These are phyloP conservation scores for Microglena sp. DNA, from an alignment of 139 green algal genomes.

Conservation along the genomic window DNA sequence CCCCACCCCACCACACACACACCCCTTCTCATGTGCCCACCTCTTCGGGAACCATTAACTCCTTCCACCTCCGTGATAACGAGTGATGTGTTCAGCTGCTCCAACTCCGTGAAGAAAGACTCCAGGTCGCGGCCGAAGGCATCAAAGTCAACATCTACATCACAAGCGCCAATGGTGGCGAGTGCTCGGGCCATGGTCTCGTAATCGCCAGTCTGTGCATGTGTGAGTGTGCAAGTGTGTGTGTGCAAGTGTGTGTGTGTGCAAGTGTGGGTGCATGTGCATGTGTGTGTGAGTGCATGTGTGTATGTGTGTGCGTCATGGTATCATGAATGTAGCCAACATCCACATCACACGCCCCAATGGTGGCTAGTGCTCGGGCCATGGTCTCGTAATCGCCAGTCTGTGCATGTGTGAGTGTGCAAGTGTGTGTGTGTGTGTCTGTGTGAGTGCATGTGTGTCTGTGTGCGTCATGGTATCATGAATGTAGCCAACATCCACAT, in stretches of 20 bases:
- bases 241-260: too few relatives aligned
- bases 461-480: too few relatives aligned
- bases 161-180: constrained; percentile 44
- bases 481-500: constrained; percentile 49
- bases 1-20: too few relatives aligned
- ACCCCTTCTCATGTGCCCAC: neutral
- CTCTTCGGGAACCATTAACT: neutral
- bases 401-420: too few relatives aligned
- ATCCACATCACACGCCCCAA: constrained; percentile 37
- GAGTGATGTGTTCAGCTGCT: constrained; percentile 44
- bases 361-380: constrained; percentile 52
- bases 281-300: too few relatives aligned
- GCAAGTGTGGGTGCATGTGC: too few relatives aligned
- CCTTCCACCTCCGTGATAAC: constrained; percentile 17
- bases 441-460: too few relatives aligned
- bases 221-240: too few relatives aligned
- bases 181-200: constrained; percentile 55
- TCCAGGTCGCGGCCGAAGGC: constrained; percentile 35
- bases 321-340: too few relatives aligned
- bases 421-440: too few relatives aligned
- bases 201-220: constrained; percentile 50
- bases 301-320: too few relatives aligned
- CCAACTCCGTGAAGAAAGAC: constrained; percentile 54
- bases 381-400: constrained; percentile 53
- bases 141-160: constrained; percentile 44